Percentiles rank a stretch among this genome's conserved stretches.
These are phyloP conservation scores for Barnettozyma pratensis DNA, from an alignment of 805 yeast species.

Conservation along the genomic window DNA sequence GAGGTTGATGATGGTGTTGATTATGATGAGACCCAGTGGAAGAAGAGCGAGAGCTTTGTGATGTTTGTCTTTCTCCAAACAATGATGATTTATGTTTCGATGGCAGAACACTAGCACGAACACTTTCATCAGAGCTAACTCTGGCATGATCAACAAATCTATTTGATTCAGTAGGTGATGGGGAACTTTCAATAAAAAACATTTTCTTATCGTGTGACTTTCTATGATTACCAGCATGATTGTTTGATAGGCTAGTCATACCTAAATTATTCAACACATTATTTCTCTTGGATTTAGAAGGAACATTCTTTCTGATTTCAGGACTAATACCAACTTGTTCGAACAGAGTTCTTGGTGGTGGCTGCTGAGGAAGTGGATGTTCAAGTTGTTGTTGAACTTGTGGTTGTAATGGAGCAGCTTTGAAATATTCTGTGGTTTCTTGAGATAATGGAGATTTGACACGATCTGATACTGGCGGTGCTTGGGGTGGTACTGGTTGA, in stretches of 20 bases:
- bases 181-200: constrained; percentile 29
- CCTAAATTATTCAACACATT: constrained; percentile 23
- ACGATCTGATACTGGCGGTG: constrained; percentile 5
- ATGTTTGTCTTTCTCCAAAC: constrained; percentile 5
- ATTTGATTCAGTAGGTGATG: constrained; percentile 25
- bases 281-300: constrained; percentile 17
- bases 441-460: constrained; percentile 22
- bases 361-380: constrained; percentile 2
- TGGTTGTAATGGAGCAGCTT: not conserved
- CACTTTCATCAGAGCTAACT: constrained; percentile 4
- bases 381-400: constrained; percentile 3
- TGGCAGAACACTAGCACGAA: not conserved
- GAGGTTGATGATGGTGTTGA: not conserved
- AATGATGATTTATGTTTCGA: not conserved
- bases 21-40: not conserved
- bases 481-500: not conserved
- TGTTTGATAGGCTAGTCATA: constrained; percentile 20
- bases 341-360: constrained; percentile 13
- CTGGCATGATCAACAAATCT: constrained; percentile 2
- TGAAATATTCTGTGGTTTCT: constrained; percentile 14
- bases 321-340: constrained; percentile 25
- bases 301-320: constrained; percentile 11
- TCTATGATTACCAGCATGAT: constrained; percentile 2
- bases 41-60: constrained; percentile 6
- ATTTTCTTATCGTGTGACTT: constrained; percentile 20